These are phyloP conservation scores for Leccinum rimulosum DNA, from an alignment of 768 basidiomycete genomes.

Conservation along the genomic window DNA sequence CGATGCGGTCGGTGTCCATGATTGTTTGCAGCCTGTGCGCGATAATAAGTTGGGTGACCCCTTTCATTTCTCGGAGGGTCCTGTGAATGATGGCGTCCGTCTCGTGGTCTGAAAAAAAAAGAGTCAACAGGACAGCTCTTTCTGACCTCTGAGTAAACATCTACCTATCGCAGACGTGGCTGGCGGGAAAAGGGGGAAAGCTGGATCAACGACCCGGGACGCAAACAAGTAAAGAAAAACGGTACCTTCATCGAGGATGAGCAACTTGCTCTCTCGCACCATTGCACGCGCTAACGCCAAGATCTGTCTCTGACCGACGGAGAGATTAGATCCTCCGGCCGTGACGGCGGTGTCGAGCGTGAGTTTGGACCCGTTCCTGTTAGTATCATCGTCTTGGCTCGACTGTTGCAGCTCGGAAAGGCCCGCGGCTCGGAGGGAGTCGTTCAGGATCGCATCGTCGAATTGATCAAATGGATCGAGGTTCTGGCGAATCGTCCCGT, in stretches of 20 bases:
- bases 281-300: slow-evolving; percentile 42
- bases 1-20: slow-evolving; percentile 22
- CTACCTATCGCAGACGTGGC: slow-evolving; percentile 12
- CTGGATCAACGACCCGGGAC: not conserved
- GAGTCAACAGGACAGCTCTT: not conserved
- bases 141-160: too few species aligned
- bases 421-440: slow-evolving; percentile 40
- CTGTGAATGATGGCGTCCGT: slow-evolving; percentile 9
- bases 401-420: slow-evolving; percentile 17
- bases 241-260: slow-evolving; percentile 43
- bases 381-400: too few species aligned
- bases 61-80: slow-evolving; percentile 6
- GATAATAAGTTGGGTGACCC: slow-evolving; percentile 9
- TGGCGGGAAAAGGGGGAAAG: slow-evolving; percentile 8
- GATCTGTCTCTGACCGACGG: slow-evolving; percentile 49
- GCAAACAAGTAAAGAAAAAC: not conserved
- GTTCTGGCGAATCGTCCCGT: slow-evolving; percentile 45
- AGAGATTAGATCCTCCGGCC: slow-evolving; percentile 36
- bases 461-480: slow-evolving; percentile 50
- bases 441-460: slow-evolving; percentile 42
- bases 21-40: slow-evolving; percentile 8
- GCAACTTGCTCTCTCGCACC: slow-evolving; percentile 42
- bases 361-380: slow-evolving; percentile 13
- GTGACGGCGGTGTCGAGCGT: slow-evolving; percentile 45
- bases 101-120: slow-evolving; percentile 5